These are phyloP conservation scores for Flaveria bidentis DNA, from an alignment of 129 eudicot species.

Conservation along the genomic window DNA sequence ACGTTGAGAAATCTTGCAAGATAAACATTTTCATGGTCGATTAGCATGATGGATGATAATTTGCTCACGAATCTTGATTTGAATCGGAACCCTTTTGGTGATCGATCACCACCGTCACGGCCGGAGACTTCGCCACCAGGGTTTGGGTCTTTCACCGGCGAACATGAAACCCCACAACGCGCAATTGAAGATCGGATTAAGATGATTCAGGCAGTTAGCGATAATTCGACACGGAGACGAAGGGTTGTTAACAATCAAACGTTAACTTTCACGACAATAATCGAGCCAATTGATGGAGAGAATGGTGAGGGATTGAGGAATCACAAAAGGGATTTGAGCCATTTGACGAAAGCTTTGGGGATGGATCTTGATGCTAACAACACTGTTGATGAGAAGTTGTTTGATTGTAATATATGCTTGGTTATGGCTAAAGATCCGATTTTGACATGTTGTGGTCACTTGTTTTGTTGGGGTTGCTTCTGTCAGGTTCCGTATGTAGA, in stretches of 20 bases:
- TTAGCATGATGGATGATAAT: background rate
- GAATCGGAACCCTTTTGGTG: background rate
- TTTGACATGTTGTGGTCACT: slow-evolving; percentile 70
- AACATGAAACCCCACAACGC: slow-evolving; percentile 32
- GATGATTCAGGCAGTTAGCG: slow-evolving; percentile 47
- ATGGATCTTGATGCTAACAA: slow-evolving; percentile 34
- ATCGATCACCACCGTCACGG: background rate
- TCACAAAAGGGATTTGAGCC: slow-evolving; percentile 45
- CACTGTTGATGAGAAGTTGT: slow-evolving; percentile 30
- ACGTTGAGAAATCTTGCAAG: background rate
- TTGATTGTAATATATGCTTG: slow-evolving; percentile 57
- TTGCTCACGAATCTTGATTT: background rate
- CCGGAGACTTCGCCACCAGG: background rate
- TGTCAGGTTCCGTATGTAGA: slow-evolving; percentile 46
- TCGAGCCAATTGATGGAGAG: background rate
- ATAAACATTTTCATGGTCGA: background rate
- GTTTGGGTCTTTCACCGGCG: slow-evolving; percentile 30
- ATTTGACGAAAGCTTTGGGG: slow-evolving; percentile 54
- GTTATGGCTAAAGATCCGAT: slow-evolving; percentile 47
- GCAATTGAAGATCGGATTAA: slow-evolving; percentile 55
- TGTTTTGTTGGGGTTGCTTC: slow-evolving; percentile 67
- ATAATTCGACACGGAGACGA: slow-evolving; percentile 45
- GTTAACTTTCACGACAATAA: too few species aligned
- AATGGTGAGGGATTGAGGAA: slow-evolving; percentile 26
- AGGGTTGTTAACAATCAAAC: background rate